Percentiles rank a stretch among this genome's conserved stretches.
Evolutionary conservation across 108 stramenopile species (phyloP).

Genomic region (Cyclotella baltica): DNA sequence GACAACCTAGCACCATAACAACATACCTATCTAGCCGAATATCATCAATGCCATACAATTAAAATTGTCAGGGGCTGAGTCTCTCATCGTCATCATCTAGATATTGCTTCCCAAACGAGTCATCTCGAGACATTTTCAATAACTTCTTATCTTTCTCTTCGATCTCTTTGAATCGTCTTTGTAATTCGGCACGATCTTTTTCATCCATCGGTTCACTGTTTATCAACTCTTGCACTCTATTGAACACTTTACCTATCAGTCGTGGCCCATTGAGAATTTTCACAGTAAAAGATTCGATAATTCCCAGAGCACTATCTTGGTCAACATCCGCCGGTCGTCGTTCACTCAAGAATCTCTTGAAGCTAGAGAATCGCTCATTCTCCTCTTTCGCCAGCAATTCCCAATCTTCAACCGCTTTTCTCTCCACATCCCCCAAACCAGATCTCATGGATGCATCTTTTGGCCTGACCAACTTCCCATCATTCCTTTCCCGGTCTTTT

Average conservation of each 20-base stretch:
- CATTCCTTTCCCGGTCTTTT: slow-evolving; percentile 53
- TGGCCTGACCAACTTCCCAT: slow-evolving; percentile 65
- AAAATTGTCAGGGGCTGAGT: neutral
- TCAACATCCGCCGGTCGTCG: slow-evolving; percentile 76
- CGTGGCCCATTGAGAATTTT: slow-evolving; percentile 73
- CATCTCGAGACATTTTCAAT: too few species aligned
- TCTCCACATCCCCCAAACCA: slow-evolving; percentile 75
- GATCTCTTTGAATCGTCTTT: slow-evolving; percentile 9
- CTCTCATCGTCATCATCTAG: neutral
- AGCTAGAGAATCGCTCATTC: slow-evolving; percentile 64
- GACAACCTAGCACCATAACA: too few species aligned
- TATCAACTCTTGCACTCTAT: slow-evolving; percentile 73
- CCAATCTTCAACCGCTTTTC: slow-evolving; percentile 65
- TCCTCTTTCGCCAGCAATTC: slow-evolving; percentile 73
- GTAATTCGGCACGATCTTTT: slow-evolving; percentile 31
- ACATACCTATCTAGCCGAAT: too few species aligned
- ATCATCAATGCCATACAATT: neutral
- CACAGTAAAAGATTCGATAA: slow-evolving; percentile 74
- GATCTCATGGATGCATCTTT: slow-evolving; percentile 72
- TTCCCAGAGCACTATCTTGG: slow-evolving; percentile 59
- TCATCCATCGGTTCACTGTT: slow-evolving; percentile 58
- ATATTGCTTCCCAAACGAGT: too few species aligned
- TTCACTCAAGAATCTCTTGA: slow-evolving; percentile 64
- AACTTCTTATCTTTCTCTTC: too few species aligned
- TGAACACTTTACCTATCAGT: slow-evolving; percentile 59